phyloP scores from a whole-genome alignment of 148 eudicot species.

The Persicaria maculosa region DNA sequence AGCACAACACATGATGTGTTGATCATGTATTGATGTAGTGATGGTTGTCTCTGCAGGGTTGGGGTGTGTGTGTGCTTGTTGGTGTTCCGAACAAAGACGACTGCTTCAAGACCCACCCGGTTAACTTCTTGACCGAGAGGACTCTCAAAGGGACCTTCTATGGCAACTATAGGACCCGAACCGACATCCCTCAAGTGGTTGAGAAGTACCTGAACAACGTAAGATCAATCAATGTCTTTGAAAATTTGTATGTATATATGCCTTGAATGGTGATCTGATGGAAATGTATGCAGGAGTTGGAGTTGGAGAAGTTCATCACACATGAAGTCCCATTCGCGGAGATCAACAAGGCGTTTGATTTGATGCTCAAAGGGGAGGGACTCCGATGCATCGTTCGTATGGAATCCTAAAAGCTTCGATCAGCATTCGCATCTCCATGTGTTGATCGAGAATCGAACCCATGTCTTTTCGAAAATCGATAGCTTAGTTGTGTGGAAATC shows the following conservation, averaged over 20 bases:
- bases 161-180: constrained; percentile 39
- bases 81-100: constrained; percentile 52
- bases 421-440: no score
- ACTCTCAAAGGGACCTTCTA: constrained; percentile 50
- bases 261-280: no score
- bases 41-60: constrained; percentile 25
- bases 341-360: constrained; percentile 55
- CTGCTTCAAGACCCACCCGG: constrained; percentile 35
- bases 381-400: constrained; percentile 47
- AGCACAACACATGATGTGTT: background rate
- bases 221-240: no score
- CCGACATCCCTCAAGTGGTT: constrained; percentile 40
- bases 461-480: no score
- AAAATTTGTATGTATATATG: no score
- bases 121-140: constrained; percentile 38
- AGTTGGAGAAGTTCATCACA: constrained; percentile 47
- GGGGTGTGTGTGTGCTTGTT: constrained; percentile 55
- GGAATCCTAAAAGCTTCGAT: constrained; percentile 11
- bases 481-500: no score
- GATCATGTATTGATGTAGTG: background rate
- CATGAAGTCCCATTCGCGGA: constrained; percentile 41
- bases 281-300: constrained; percentile 48
- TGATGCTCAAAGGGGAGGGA: constrained; percentile 38
- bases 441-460: no score
- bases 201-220: constrained; percentile 51